These are phyloP conservation scores for Babesia microti DNA, from an alignment of 169 alveolate genomes.

Conservation along the genomic window DNA sequence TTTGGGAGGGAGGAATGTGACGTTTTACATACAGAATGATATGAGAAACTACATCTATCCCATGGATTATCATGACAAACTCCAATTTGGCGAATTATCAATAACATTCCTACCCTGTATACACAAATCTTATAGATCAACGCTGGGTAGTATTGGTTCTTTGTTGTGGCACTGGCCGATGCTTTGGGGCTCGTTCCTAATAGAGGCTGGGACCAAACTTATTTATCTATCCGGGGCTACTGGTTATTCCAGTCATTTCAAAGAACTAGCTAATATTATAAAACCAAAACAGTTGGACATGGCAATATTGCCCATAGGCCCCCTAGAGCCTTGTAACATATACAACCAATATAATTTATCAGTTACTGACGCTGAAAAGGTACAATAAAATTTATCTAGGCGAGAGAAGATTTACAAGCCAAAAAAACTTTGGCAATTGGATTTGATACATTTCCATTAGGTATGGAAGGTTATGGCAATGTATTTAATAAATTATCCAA, in stretches of 20 bases:
- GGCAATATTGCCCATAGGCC: slow-evolving; percentile 39
- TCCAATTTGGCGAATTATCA: slow-evolving; percentile 22
- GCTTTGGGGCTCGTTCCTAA: slow-evolving; percentile 39
- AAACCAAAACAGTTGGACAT: slow-evolving; percentile 8
- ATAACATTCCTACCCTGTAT: slow-evolving; percentile 26
- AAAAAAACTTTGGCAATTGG: slow-evolving; percentile 13
- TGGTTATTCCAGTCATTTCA: slow-evolving; percentile 21
- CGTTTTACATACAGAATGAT: slow-evolving; percentile 13
- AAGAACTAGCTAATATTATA: slow-evolving; percentile 12
- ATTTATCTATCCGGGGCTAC: slow-evolving; percentile 28
- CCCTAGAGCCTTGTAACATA: too few relatives aligned
- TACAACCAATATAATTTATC: slow-evolving; percentile 12
- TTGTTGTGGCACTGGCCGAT: too few relatives aligned
- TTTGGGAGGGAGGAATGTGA: slow-evolving; percentile 30
- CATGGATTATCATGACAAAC: slow-evolving; percentile 20
- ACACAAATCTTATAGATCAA: slow-evolving; percentile 17
- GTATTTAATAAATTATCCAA: slow-evolving; percentile 5
- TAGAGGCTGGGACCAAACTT: slow-evolving; percentile 3
- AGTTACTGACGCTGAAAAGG: slow-evolving; percentile 27
- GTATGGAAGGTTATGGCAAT: slow-evolving; percentile 35
- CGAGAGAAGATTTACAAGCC: slow-evolving; percentile 14
- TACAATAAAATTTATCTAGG: too few relatives aligned
- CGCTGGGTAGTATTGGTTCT: slow-evolving; percentile 19
- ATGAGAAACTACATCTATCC: slow-evolving; percentile 33
- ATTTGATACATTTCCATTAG: slow-evolving; percentile 31